Conservation (phyloP, 2,329 filamentous ascomycete species). For the Davidsoniella australis region DNA sequence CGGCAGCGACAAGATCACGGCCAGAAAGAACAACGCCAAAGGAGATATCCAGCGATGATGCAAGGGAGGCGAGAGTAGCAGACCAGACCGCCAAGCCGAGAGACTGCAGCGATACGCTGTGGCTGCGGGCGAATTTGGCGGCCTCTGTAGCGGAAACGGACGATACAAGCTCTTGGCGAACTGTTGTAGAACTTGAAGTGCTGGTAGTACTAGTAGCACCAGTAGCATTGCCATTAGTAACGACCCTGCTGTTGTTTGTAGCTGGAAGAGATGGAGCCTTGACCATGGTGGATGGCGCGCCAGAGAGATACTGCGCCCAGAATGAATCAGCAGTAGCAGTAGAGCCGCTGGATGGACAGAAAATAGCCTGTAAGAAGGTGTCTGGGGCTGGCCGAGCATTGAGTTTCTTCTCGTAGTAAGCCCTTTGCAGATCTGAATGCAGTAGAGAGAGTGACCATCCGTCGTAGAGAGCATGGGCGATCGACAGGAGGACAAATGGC, state of each 20-base stretch:
- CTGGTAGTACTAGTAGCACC: too few relatives aligned
- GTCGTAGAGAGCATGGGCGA: slow-evolving; percentile 79
- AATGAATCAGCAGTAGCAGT: slow-evolving; percentile 28
- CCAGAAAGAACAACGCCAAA: slow-evolving; percentile 78
- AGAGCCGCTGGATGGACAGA: neutral
- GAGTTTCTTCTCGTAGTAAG: slow-evolving; percentile 34
- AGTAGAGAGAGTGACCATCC: slow-evolving; percentile 66
- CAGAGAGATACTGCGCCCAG: slow-evolving; percentile 49
- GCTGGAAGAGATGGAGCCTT: neutral
- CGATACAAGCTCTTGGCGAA: slow-evolving; percentile 15
- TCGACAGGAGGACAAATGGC: slow-evolving; percentile 43
- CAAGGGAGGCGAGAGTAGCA: slow-evolving; percentile 45
- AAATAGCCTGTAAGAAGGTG: slow-evolving; percentile 12
- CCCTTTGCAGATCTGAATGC: slow-evolving; percentile 50
- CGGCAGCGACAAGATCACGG: slow-evolving; percentile 53
- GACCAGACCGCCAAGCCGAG: slow-evolving; percentile 45
- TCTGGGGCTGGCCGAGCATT: slow-evolving; percentile 27
- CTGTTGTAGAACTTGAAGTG: neutral
- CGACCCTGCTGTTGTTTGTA: too few relatives aligned
- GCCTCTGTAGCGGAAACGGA: slow-evolving; percentile 25
- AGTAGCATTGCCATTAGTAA: neutral
- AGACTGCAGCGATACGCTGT: slow-evolving; percentile 7
- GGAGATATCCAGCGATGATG: slow-evolving; percentile 51
- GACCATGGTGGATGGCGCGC: slow-evolving; percentile 3
- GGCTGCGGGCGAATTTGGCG: neutral